These are phyloP conservation scores for Phytomonas francai DNA, from an alignment of 208 protist species.

Conservation along the genomic window DNA sequence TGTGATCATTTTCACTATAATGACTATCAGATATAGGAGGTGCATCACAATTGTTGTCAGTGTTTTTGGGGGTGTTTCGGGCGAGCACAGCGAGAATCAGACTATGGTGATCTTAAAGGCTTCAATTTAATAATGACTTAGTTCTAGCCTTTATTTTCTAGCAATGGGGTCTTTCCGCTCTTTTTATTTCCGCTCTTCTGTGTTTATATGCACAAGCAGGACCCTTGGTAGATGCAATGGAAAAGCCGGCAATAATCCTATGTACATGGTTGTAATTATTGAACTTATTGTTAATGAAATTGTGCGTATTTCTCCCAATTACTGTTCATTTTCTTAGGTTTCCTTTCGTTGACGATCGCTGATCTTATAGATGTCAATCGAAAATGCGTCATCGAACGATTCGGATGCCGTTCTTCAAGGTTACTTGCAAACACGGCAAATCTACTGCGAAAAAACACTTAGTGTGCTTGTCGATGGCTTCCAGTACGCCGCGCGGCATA, in stretches of 20 bases:
- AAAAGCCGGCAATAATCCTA: not conserved
- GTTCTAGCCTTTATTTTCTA: not conserved
- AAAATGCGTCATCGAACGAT: not conserved
- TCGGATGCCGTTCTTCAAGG: not conserved
- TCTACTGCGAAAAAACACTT: conserved; percentile 24
- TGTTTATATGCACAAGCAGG: not conserved
- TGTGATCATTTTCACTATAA: not conserved
- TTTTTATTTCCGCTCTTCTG: not conserved
- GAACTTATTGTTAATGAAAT: not conserved
- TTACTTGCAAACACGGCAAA: conserved; percentile 54
- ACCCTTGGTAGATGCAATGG: not conserved
- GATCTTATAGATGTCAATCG: not conserved
- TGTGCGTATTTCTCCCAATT: not conserved
- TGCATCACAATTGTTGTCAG: not conserved
- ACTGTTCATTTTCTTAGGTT: not conserved
- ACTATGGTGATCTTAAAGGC: not conserved
- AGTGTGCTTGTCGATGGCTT: conserved; percentile 78
- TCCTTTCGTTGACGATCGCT: not conserved
- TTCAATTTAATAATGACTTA: not conserved
- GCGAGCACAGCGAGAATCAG: not conserved
- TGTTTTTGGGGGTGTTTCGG: not conserved
- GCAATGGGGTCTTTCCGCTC: no score
- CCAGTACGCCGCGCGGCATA: conserved; percentile 17
- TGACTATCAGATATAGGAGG: not conserved
- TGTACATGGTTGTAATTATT: not conserved